phyloP scores from a whole-genome alignment of 495 filamentous ascomycete species.

The Hypoxylon trugodes region DNA sequence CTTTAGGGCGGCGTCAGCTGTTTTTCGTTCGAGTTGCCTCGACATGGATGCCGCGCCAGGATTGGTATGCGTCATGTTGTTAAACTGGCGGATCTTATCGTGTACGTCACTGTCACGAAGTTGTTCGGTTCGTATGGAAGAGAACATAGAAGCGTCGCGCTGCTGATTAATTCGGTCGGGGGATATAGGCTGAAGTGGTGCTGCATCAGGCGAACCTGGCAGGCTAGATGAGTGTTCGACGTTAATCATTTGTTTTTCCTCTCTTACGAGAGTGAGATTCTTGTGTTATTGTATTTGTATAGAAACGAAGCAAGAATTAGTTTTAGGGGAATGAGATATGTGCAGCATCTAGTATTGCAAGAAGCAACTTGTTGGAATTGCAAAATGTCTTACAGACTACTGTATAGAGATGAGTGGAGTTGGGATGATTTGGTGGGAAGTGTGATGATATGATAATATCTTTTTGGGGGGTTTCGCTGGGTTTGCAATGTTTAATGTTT shows the following conservation, averaged over 20 bases:
- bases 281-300: neutral
- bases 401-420: neutral
- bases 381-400: neutral
- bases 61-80: slow-evolving; percentile 62
- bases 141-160: slow-evolving; percentile 46
- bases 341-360: slow-evolving; percentile 8
- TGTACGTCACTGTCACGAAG: slow-evolving; percentile 76
- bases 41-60: slow-evolving; percentile 59
- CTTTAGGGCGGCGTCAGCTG: slow-evolving; percentile 76
- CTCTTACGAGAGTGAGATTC: neutral
- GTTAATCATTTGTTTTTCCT: slow-evolving; percentile 29
- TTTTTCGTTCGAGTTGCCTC: slow-evolving; percentile 66
- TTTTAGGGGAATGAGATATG: neutral
- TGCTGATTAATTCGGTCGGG: slow-evolving; percentile 84
- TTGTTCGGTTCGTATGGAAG: slow-evolving; percentile 40
- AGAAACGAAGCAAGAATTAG: neutral
- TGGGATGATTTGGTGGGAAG: slow-evolving; percentile 10
- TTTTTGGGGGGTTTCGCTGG: neutral
- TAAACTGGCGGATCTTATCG: slow-evolving; percentile 85
- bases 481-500: too few species aligned
- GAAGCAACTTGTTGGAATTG: neutral
- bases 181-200: slow-evolving; percentile 74
- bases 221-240: slow-evolving; percentile 45
- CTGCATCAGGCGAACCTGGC: slow-evolving; percentile 53
- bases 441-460: slow-evolving; percentile 15